Evolutionary conservation across 2,329 filamentous ascomycete species (phyloP).

Genomic region (Tympanopsis confertula): DNA sequence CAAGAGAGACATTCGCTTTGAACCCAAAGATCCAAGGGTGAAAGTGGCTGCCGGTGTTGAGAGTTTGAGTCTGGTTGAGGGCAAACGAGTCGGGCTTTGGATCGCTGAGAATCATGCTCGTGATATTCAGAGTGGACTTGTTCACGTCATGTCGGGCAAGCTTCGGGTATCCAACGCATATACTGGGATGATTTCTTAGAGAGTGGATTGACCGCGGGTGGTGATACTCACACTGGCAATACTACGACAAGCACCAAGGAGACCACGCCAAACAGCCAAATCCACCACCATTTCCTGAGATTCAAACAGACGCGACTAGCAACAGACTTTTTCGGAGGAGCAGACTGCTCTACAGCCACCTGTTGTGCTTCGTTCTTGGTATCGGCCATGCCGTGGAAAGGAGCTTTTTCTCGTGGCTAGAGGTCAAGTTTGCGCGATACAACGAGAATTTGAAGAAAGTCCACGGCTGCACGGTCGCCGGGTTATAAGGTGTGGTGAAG

Average conservation of each 20-base stretch:
- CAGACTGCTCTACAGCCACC: too few relatives aligned
- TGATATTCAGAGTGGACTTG: constrained; percentile 32
- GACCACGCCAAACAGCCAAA: background rate
- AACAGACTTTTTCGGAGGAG: too few relatives aligned
- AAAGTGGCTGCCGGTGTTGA: constrained; percentile 29
- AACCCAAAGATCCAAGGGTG: constrained; percentile 38
- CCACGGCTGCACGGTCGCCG: too few relatives aligned
- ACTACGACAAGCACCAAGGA: background rate
- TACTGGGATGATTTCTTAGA: constrained; percentile 14
- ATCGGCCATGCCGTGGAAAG: too few relatives aligned
- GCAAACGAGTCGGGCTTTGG: constrained; percentile 31
- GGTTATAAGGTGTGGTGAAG: too few relatives aligned
- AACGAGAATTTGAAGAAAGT: too few relatives aligned
- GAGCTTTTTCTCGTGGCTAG: too few relatives aligned
- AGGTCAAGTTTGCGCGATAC: too few relatives aligned
- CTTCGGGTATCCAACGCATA: constrained; percentile 42
- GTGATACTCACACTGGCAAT: background rate
- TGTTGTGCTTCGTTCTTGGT: too few relatives aligned
- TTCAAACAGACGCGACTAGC: too few relatives aligned
- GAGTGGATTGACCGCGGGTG: background rate
- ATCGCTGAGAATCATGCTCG: constrained; percentile 29
- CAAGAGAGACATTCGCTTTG: constrained; percentile 31
- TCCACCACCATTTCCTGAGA: background rate
- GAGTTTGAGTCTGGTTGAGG: constrained; percentile 28
- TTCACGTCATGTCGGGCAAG: constrained; percentile 38